These are phyloP conservation scores for Desmodesmus armatus DNA, from an alignment of 139 green algal genomes.

Conservation along the genomic window DNA sequence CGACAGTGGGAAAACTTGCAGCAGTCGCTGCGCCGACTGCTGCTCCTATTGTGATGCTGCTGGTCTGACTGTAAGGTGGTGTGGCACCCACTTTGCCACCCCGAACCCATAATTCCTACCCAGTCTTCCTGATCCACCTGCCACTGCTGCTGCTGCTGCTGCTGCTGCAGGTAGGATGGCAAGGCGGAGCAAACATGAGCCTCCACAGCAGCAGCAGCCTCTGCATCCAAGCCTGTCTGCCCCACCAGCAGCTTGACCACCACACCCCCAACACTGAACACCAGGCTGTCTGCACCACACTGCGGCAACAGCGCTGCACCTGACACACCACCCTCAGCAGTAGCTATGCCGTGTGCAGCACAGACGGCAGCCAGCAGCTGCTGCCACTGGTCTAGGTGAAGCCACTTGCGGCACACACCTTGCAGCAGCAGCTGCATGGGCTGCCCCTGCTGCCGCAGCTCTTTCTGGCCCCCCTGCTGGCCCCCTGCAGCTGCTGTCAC, in stretches of 20 bases:
- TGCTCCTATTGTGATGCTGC: too few relatives aligned
- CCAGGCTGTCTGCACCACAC: constrained; percentile 2
- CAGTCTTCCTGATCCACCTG: not conserved
- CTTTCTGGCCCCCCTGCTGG: not conserved
- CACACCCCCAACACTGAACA: not conserved
- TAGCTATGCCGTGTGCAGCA: not conserved
- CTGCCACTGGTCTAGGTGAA: constrained; percentile 23
- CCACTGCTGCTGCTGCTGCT: constrained; percentile 34
- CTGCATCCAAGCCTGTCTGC: not conserved
- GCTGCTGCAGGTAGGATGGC: constrained; percentile 16
- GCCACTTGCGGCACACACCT: not conserved
- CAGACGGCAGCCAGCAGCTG: constrained; percentile 17
- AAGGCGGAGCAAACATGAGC: not conserved
- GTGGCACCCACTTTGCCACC: too few relatives aligned
- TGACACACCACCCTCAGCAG: not conserved
- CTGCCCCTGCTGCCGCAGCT: not conserved
- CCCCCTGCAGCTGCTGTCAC: not conserved
- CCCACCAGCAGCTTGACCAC: constrained; percentile 21
- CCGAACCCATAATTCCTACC: not conserved
- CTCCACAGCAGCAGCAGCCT: constrained; percentile 11
- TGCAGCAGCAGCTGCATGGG: not conserved
- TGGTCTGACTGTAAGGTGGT: too few relatives aligned
- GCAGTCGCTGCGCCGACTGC: not conserved
- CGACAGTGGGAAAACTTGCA: too few relatives aligned
- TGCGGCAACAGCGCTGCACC: not conserved